Conservation (phyloP, 768 basidiomycete species). For the Asterophora lycoperdoides region DNA sequence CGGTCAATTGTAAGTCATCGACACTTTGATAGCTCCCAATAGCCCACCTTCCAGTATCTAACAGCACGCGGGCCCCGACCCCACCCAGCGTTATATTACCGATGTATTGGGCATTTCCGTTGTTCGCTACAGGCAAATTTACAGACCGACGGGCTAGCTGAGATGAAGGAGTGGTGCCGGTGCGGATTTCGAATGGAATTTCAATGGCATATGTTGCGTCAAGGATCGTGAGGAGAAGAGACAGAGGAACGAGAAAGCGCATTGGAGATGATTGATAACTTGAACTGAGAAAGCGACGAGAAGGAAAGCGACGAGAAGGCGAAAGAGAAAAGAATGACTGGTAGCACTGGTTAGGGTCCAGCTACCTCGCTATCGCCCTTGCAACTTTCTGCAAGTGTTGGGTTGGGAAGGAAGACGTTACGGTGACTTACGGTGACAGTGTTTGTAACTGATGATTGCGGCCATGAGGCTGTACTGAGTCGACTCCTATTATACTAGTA, state of each 20-base stretch:
- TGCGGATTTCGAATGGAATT: conserved; percentile 36
- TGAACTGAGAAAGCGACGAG: conserved; percentile 16
- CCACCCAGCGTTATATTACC: conserved; percentile 69
- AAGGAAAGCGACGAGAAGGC: conserved; percentile 20
- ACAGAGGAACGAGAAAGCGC: conserved; percentile 41
- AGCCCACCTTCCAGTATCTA: conserved; percentile 74
- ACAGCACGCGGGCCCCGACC: conserved; percentile 49
- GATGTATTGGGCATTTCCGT: conserved; percentile 70
- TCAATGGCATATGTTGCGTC: conserved; percentile 34
- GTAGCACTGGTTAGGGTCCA: conserved; percentile 5
- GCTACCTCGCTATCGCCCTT: conserved; percentile 2
- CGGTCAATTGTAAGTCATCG: not conserved
- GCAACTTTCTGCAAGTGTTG: too few species aligned
- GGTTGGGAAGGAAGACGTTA: not conserved
- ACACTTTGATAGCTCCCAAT: not conserved
- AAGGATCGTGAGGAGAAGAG: conserved; percentile 37
- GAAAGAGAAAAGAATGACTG: conserved; percentile 15
- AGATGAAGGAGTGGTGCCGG: conserved; percentile 19
- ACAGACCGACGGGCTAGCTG: conserved; percentile 28
- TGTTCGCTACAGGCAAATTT: conserved; percentile 52
- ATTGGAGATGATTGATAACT: conserved; percentile 21
- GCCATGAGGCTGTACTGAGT: conserved; percentile 4
- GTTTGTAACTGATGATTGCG: too few species aligned
- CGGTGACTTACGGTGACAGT: too few species aligned
- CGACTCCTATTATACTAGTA: too few species aligned